Conservation (phyloP, 1,139 yeast genomes). For the Suhomyces bokatorum region DNA sequence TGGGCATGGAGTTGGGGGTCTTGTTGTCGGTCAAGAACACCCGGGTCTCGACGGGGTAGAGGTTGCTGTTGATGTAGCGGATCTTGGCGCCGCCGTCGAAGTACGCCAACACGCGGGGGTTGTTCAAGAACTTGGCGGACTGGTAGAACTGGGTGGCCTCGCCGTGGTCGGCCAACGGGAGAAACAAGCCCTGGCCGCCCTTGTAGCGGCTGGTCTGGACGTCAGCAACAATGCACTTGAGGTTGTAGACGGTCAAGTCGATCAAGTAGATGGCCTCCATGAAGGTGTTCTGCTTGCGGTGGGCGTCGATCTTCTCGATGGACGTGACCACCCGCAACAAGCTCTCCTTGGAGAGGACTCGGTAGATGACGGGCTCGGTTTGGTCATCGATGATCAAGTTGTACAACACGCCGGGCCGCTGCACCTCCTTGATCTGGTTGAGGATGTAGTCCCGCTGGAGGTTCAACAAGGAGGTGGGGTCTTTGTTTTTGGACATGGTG, state of each 20-base stretch:
- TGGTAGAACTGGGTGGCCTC: constrained; percentile 28
- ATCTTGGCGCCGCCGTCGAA: constrained; percentile 34
- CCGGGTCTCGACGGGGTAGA: constrained; percentile 40
- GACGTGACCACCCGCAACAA: constrained; percentile 44
- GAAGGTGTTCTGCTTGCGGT: constrained; percentile 37
- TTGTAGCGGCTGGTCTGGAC: constrained; percentile 40
- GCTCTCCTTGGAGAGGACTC: constrained; percentile 39
- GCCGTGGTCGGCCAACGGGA: constrained; percentile 31
- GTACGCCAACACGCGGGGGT: constrained; percentile 33
- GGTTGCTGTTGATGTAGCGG: constrained; percentile 27
- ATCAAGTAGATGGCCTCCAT: constrained; percentile 46
- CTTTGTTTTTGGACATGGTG: constrained; percentile 24
- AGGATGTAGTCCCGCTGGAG: constrained; percentile 41
- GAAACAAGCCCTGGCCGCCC: constrained; percentile 40
- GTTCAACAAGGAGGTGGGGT: constrained; percentile 35
- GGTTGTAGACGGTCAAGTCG: constrained; percentile 38
- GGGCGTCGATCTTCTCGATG: constrained; percentile 40
- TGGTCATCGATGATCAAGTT: constrained; percentile 41
- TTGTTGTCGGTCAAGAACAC: constrained; percentile 40
- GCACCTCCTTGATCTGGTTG: constrained; percentile 36
- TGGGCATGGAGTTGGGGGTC: constrained; percentile 63
- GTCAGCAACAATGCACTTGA: constrained; percentile 46
- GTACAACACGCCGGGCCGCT: constrained; percentile 37
- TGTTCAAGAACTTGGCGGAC: constrained; percentile 30
- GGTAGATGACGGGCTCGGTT: constrained; percentile 37